A percentile compares a stretch with the other conserved stretches of the same genome.
These are phyloP conservation scores for Amesomyces nigricolor DNA, from an alignment of 2,329 filamentous ascomycete genomes.

Conservation along the genomic window DNA sequence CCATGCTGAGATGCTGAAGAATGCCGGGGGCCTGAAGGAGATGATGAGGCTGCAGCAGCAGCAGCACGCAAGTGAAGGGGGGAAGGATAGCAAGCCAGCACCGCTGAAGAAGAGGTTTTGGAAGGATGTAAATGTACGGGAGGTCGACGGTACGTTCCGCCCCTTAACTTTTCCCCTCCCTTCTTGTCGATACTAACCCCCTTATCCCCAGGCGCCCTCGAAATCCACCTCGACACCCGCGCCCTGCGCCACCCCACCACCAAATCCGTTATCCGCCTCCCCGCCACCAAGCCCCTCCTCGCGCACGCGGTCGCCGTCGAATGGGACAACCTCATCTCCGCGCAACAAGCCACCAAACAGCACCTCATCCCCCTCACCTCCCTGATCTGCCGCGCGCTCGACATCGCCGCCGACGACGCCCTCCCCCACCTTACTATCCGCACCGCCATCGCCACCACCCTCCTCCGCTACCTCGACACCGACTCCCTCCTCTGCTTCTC, in stretches of 20 bases:
- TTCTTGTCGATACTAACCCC: neutral
- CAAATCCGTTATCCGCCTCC: constrained; percentile 66
- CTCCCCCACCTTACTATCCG: constrained; percentile 48
- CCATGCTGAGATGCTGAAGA: constrained; percentile 50
- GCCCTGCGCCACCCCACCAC: constrained; percentile 72
- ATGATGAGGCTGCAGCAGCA: neutral
- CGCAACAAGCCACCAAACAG: constrained; percentile 76
- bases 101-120: constrained; percentile 71
- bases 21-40: constrained; percentile 44
- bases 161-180: neutral
- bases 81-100: constrained; percentile 32
- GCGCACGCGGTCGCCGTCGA: constrained; percentile 83
- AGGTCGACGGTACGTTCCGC: constrained; percentile 52
- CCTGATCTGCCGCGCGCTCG: constrained; percentile 73
- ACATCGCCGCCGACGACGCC: constrained; percentile 66
- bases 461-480: constrained; percentile 84
- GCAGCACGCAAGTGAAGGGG: constrained; percentile 13
- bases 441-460: constrained; percentile 55
- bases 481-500: constrained; percentile 92
- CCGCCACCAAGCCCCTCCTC: constrained; percentile 69
- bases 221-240: constrained; percentile 70
- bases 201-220: constrained; percentile 37
- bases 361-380: constrained; percentile 90
- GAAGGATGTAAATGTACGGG: constrained; percentile 71
- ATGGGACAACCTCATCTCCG: constrained; percentile 80